A percentile compares a stretch with the other conserved stretches of the same genome.
Evolutionary conservation across 371 early-diverging fungal genomes (phyloP).

Genomic region (Saksenaea vasiformis): DNA sequence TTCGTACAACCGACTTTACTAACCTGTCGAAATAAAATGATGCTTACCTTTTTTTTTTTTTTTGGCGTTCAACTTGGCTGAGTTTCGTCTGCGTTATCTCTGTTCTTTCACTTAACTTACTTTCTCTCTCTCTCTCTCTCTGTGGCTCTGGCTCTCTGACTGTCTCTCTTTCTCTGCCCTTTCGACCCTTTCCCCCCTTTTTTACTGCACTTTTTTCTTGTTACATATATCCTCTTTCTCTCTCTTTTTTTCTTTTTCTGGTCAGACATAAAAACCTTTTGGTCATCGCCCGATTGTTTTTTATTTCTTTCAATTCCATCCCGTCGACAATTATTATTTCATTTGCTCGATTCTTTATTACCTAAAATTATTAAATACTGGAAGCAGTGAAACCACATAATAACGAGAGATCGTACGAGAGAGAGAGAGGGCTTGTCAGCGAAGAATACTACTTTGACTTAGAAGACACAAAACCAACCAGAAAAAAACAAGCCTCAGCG

Average conservation of each 20-base stretch:
- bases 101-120: background rate
- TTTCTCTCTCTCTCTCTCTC: slow-evolving; percentile 3
- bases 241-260: background rate
- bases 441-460: background rate
- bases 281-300: background rate
- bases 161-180: slow-evolving; percentile 2
- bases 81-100: background rate
- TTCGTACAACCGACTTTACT: slow-evolving; percentile 4
- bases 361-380: background rate
- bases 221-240: slow-evolving; percentile 1
- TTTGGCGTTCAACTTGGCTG: background rate
- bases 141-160: slow-evolving; percentile 7
- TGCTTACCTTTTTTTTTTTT: background rate
- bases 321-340: background rate
- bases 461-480: background rate
- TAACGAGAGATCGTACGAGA: slow-evolving; percentile 3
- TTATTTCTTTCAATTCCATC: background rate
- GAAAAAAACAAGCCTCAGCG: background rate
- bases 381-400: background rate
- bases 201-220: slow-evolving; percentile 6
- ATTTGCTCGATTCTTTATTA: background rate
- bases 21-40: background rate
- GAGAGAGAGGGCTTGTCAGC: slow-evolving; percentile 2
- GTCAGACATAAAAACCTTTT: background rate
- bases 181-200: background rate